Conservation (phyloP, 148 eudicot species). For the Salicornia ramosissima region DNA sequence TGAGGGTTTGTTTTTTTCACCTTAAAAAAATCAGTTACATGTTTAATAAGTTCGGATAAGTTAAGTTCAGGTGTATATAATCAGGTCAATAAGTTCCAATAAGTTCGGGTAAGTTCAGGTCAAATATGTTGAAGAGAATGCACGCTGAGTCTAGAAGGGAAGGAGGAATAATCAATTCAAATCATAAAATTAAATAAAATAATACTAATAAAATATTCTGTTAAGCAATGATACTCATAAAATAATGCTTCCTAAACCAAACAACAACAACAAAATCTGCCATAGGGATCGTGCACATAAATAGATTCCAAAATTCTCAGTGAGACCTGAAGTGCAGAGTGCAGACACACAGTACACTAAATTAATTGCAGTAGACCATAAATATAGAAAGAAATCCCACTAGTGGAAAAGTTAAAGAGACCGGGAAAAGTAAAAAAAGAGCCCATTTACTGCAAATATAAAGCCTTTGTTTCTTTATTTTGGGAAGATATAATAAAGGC, state of each 20-base stretch:
- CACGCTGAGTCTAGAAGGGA: not conserved
- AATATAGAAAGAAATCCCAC: not conserved
- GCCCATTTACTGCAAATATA: not conserved
- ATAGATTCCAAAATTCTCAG: not conserved
- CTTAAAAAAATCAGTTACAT: too few species aligned
- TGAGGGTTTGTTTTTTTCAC: too few species aligned
- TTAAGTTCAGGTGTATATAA: too few species aligned
- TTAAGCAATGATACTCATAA: not conserved
- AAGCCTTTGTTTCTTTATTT: not conserved
- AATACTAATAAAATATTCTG: not conserved
- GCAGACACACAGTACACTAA: not conserved
- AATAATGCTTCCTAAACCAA: not conserved
- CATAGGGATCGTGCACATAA: slow-evolving; percentile 4
- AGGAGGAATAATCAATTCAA: not conserved
- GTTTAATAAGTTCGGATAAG: too few species aligned
- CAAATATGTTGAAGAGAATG: too few species aligned
- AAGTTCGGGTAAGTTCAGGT: too few species aligned
- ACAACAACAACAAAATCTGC: not conserved
- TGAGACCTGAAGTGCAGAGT: slow-evolving; percentile 3
- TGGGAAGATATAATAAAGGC: too few species aligned
- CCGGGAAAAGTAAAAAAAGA: not conserved
- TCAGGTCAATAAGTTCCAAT: too few species aligned
- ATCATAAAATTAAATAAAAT: not conserved
- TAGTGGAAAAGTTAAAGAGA: not conserved
- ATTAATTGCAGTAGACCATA: slow-evolving; percentile 3